Base-by-base conservation (phyloP, 192 early-diverging fungal genomes). In the Powellomyces hirtus region DNA sequence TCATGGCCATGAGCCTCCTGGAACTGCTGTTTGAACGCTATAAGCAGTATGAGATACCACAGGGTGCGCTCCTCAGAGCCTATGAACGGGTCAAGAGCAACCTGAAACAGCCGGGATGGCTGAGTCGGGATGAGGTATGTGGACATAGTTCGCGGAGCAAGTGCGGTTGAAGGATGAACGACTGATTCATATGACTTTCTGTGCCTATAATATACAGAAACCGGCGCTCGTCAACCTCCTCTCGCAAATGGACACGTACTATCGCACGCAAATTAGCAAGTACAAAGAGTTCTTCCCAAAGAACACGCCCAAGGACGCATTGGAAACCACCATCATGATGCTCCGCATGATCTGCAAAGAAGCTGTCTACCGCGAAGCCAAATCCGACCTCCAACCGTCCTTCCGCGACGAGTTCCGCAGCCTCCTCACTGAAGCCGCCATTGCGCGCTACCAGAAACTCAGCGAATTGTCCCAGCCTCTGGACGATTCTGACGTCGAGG, bases 221-320 rank as follows among this genome's bases (percentile, higher is more conserved):
- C 70, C 78, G 13, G 51, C 66, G 27, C 67, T 84, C 14, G 40
- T 77, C 40, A 74, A 71, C 22, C 69, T 85, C 24, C 61, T 81
- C 3, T 74, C 75, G 27, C 45, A 84, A 52, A 85, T 85, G 83
- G 57, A 75, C 38, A 68, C 60, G 18, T 81, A 84, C 61, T 84
- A 73, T 51, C 66, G 70, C 13, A 79, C 68, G 5, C 79, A 81
- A 66, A 74, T 85, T 3, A 71, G 63, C 37, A 83, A 85, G 64
- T 85, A 85, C 72, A 78, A 76, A 58, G 83, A 85, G 63, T 77
- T 80, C 31, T 85, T 70, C 62, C 82, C 83, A 27, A 84, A 84
- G 62, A 81, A 83, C 65, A 51, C 77, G 35, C 83, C 83, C 1
- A 57, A 58, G 18, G 72, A 74, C 27, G 83, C 77, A 8, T 66